phyloP scores from a whole-genome alignment of 805 yeast genomes.

The Nakazawaea holstii region DNA sequence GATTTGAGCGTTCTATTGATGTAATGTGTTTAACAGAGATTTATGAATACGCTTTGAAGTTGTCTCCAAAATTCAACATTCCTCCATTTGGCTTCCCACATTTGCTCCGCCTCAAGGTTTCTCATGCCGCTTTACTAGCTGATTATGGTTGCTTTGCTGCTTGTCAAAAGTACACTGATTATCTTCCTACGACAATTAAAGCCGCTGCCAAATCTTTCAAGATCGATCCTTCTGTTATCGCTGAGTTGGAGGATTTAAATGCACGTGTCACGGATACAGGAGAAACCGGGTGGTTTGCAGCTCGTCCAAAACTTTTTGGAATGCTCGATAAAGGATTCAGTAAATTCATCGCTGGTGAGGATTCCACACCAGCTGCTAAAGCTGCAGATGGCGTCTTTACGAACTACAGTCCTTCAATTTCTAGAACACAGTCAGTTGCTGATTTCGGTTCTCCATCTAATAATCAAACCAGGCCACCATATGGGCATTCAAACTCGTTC shows the following conservation, averaged over 20 bases:
- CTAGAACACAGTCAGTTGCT: conserved; percentile 44
- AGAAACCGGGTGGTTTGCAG: conserved; percentile 71
- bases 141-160: conserved; percentile 57
- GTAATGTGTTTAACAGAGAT: conserved; percentile 58
- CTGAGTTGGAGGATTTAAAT: conserved; percentile 31
- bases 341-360: conserved; percentile 85
- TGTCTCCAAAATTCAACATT: conserved; percentile 24
- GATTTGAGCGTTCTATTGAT: conserved; percentile 23
- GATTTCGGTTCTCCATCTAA: conserved; percentile 21
- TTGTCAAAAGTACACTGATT: conserved; percentile 61
- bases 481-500: conserved; percentile 3
- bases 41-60: conserved; percentile 50
- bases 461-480: not conserved
- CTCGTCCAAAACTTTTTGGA: conserved; percentile 70
- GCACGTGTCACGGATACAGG: conserved; percentile 40
- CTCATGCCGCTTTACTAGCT: conserved; percentile 61
- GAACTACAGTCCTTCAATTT: conserved; percentile 64
- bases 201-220: conserved; percentile 30
- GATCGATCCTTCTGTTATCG: conserved; percentile 26
- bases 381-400: conserved; percentile 56
- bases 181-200: conserved; percentile 34
- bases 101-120: conserved; percentile 41
- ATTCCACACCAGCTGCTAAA: conserved; percentile 22
- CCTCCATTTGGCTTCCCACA: conserved; percentile 35
- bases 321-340: conserved; percentile 75